These are phyloP conservation scores for Geum urbanum DNA, from an alignment of 306 rosid genomes.

Conservation along the genomic window DNA sequence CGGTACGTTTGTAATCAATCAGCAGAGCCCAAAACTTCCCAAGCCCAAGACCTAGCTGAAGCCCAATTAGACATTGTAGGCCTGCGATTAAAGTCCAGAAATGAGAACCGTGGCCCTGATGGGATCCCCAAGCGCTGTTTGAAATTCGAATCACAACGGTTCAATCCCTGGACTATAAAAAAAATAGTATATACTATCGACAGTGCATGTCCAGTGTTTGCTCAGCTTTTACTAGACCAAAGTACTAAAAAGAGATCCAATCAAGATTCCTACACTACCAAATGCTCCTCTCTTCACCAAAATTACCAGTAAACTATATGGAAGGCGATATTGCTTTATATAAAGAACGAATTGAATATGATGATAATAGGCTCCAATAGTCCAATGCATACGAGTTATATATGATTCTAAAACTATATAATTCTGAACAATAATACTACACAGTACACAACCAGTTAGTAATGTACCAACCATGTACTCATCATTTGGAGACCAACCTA, in stretches of 20 bases:
- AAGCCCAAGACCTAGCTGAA: too few relatives aligned
- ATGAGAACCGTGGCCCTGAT: not conserved
- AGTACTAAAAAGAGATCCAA: constrained; percentile 1
- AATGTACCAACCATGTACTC: too few relatives aligned
- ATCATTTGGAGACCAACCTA: too few relatives aligned
- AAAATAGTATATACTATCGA: not conserved
- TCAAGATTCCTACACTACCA: not conserved
- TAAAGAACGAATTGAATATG: not conserved
- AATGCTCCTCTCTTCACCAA: not conserved
- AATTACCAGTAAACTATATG: not conserved
- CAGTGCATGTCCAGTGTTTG: not conserved
- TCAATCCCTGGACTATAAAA: not conserved
- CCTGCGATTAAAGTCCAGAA: not conserved
- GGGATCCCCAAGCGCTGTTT: not conserved
- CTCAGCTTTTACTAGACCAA: constrained; percentile 3
- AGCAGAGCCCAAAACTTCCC: too few relatives aligned
- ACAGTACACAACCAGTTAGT: too few relatives aligned
- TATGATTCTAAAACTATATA: not conserved
- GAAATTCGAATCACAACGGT: not conserved
- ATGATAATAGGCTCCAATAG: not conserved
- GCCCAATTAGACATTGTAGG: not conserved
- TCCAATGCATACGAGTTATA: too few relatives aligned
- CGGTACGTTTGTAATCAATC: too few relatives aligned
- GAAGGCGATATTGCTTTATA: not conserved
- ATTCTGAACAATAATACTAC: not conserved